Conservation (phyloP, 169 alveolate genomes). For the Plasmodium relictum region DNA sequence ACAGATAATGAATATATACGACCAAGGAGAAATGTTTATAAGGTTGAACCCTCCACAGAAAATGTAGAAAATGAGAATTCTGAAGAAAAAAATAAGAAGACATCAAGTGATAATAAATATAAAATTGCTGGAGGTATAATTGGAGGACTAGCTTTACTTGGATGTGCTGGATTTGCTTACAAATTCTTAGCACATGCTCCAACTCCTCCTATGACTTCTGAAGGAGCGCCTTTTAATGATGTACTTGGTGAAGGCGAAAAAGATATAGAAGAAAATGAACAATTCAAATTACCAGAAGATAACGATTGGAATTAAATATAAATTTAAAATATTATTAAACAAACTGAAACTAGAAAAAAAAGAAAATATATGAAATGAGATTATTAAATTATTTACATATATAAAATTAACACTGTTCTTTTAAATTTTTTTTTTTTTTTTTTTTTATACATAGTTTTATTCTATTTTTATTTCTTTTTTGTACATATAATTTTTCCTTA, state of each 20-base stretch:
- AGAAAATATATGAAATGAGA: neutral
- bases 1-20: neutral
- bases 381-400: neutral
- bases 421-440: neutral
- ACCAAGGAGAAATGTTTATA: neutral
- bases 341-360: neutral
- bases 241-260: constrained; percentile 52
- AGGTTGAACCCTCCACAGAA: neutral
- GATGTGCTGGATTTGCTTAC: constrained; percentile 54
- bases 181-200: constrained; percentile 26
- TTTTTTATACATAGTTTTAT: neutral
- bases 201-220: constrained; percentile 29
- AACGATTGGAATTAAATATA: constrained; percentile 62
- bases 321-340: neutral
- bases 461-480: neutral
- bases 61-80: neutral
- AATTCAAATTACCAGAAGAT: constrained; percentile 74
- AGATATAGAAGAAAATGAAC: constrained; percentile 39
- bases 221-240: constrained; percentile 62
- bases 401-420: neutral
- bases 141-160: constrained; percentile 67
- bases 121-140: constrained; percentile 76
- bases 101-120: constrained; percentile 28
- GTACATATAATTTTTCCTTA: neutral
- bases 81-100: constrained; percentile 4